Evolutionary conservation across 495 filamentous ascomycete genomes (phyloP), one percentile per base, ranked within the genome.

Genomic region (Talaromyces proteolyticus): DNA sequence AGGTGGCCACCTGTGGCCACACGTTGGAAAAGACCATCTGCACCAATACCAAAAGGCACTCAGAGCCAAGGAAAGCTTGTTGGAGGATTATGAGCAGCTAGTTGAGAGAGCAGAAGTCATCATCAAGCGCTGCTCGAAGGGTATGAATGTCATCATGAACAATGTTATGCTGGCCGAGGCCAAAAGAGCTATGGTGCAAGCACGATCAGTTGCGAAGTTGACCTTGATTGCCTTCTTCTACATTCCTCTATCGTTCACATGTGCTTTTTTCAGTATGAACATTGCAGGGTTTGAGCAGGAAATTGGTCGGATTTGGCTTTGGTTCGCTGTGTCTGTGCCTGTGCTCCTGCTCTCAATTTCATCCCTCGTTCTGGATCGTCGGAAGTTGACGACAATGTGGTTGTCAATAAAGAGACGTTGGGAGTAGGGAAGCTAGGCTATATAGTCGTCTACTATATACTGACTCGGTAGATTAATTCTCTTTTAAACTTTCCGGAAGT

Each of bases 251-350:
- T 22, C 16, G 1, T 53, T 53, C 23, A 41, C 14, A 47, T 51
- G 12, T 25, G 57, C 12, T 55, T 53, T 56, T 42, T 72, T 68
- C 34, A 67, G 71, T 22, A 75, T 75, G 71, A 72, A 75, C 48
- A 65, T 75, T 22, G 58, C 53, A 29, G 58, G 63, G 2, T 22
- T 60, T 36, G 54, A 21, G 42, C 45, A 48, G 10, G 18, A 36
- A 34, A 34, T 34, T 4, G 29, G 29, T 14, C 29, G 29, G 29
- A 34, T 34, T 34, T 34, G 29, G 29, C 29, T 34, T 34, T 34
- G 29, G 29, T 34, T 34, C 4, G 29, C 29, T 14, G 29, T 34
- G 29, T 34, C 29, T 34, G 29, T 34, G 29, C 29, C 29, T 4
- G 29, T 34, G 29, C 29, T 34, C 14, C 4, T 34, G 4, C 8